These are phyloP conservation scores for Candida anglica DNA, from an alignment of 805 yeast genomes.

Conservation along the genomic window DNA sequence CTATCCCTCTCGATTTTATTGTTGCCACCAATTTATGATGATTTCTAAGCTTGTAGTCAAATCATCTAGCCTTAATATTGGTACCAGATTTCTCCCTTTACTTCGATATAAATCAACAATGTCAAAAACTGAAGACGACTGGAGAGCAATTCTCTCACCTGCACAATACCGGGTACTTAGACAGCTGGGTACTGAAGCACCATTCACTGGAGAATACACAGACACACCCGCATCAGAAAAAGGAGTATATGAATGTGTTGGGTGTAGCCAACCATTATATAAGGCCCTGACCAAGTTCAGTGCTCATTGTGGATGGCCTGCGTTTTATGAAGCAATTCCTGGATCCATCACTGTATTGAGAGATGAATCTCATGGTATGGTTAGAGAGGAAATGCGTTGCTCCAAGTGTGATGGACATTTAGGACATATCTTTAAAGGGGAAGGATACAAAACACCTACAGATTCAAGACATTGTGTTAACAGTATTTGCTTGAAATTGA, in stretches of 20 bases:
- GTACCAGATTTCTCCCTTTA: no score
- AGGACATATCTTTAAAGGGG: constrained; percentile 94
- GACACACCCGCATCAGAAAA: constrained; percentile 42
- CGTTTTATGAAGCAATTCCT: constrained; percentile 86
- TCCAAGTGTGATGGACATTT: constrained; percentile 87
- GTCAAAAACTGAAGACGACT: constrained; percentile 51
- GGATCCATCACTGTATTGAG: constrained; percentile 61
- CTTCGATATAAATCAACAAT: constrained; percentile 7
- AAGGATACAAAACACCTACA: constrained; percentile 85
- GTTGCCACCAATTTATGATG: no score
- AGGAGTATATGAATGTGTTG: constrained; percentile 84
- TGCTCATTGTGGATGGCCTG: constrained; percentile 98
- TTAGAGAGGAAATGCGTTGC: constrained; percentile 86
- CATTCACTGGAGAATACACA: constrained; percentile 59
- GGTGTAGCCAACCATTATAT: constrained; percentile 78
- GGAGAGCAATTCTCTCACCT: constrained; percentile 77
- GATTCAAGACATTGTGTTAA: constrained; percentile 95
- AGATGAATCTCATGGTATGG: constrained; percentile 73
- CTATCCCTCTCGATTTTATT: no score
- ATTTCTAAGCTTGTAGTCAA: no score
- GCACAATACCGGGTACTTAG: constrained; percentile 77
- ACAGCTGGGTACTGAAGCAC: constrained; percentile 68
- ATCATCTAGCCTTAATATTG: no score
- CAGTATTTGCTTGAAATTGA: constrained; percentile 71
- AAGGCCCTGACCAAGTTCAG: constrained; percentile 77